Conservation (phyloP, 1,284 basidiomycete species). For the Trametes polyzona region DNA sequence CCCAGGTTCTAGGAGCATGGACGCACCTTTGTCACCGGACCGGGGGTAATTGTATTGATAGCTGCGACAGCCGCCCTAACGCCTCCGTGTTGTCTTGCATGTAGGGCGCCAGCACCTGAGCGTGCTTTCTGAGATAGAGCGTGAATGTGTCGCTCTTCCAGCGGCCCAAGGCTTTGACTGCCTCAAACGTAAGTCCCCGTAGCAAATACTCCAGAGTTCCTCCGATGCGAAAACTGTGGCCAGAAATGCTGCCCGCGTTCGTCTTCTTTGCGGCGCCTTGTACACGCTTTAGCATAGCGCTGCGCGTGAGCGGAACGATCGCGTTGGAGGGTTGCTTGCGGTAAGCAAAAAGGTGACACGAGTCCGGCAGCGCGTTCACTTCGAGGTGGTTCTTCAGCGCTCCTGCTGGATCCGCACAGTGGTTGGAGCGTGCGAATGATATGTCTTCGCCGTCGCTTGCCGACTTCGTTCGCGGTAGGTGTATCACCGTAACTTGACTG, state of each 20-base stretch:
- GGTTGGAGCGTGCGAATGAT: slow-evolving; percentile 35
- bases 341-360: not conserved
- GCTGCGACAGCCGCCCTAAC: slow-evolving; percentile 15
- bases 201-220: slow-evolving; percentile 43
- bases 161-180: slow-evolving; percentile 36
- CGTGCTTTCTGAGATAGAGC: slow-evolving; percentile 21
- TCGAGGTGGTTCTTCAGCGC: not conserved
- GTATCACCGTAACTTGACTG: not conserved
- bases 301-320: not conserved
- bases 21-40: not conserved
- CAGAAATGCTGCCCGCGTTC: slow-evolving; percentile 20
- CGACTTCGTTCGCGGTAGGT: not conserved
- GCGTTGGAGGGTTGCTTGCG: not conserved
- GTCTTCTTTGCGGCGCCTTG: not conserved
- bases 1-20: not conserved
- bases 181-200: slow-evolving; percentile 38
- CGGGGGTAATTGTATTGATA: slow-evolving; percentile 14
- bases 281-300: not conserved
- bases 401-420: not conserved
- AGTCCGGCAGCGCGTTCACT: not conserved
- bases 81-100: slow-evolving; percentile 24
- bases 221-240: slow-evolving; percentile 44
- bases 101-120: slow-evolving; percentile 22
- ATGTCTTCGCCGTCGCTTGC: not conserved
- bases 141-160: slow-evolving; percentile 40